Evolutionary conservation across 192 early-diverging fungal genomes (phyloP).

Genomic region (Coemansia umbellata): DNA sequence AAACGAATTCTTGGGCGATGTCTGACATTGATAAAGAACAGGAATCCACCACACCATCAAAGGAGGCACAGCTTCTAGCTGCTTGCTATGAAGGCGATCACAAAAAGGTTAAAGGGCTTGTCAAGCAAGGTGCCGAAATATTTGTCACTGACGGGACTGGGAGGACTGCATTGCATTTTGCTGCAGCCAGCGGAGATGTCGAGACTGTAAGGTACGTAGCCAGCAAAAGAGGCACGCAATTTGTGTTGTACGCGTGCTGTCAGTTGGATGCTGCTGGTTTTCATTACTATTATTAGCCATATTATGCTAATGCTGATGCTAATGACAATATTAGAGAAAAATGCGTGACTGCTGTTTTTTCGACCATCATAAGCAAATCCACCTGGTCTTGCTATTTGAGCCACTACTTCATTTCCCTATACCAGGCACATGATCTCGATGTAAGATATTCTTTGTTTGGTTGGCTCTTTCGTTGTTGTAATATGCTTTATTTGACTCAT

Average conservation of each 20-base stretch:
- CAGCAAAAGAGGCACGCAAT: no score
- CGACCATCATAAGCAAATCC: no score
- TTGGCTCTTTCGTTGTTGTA: neutral
- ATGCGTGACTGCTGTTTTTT: neutral
- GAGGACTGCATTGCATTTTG: constrained; percentile 66
- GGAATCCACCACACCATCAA: neutral
- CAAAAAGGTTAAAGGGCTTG: constrained; percentile 45
- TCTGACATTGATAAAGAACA: constrained; percentile 3
- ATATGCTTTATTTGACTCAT: no score
- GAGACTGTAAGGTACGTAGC: constrained; percentile 59
- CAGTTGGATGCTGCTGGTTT: no score
- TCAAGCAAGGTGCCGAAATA: constrained; percentile 54
- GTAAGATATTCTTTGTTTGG: neutral
- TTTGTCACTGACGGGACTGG: constrained; percentile 56
- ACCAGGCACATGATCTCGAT: no score
- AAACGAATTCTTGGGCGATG: neutral
- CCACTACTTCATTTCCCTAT: no score
- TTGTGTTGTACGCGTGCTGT: no score
- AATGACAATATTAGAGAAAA: neutral
- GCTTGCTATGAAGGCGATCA: constrained; percentile 44
- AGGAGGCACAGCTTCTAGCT: constrained; percentile 37
- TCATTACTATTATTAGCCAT: no score
- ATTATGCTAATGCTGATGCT: neutral
- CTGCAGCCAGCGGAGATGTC: constrained; percentile 61
- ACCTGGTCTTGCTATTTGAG: no score